Base-by-base conservation (phyloP, 306 rosid genomes). In the Cicer cuneatum region DNA sequence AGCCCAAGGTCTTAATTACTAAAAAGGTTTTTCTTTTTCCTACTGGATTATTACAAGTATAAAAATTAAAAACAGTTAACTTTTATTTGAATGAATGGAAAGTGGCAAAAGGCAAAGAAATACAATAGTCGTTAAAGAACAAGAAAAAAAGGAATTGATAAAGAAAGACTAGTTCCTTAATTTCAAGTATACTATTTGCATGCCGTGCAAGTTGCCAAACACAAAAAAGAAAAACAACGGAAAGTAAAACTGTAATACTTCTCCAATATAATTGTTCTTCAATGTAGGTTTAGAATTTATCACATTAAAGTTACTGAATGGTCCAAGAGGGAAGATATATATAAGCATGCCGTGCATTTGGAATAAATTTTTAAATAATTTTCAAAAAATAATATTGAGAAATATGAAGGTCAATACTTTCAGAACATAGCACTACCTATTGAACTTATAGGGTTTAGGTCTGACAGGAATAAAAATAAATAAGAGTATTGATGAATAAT, bases 171-270 rank as follows among this genome's bases (percentile, higher is more conserved):
- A 78, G 49, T 62, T 71, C 66, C 56, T 35, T 47, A 10, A 4
- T 29, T 69, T 78, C 58, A 62, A 24, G 58, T 15, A 70, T 12
- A 70, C 61, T 39, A 35, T 69, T 18, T 10, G 42, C 71, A n/a
- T n/a, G n/a, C n/a, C n/a, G 49, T 29, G 49, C 72, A 78, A 49
- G 66, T 41, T 41, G 40, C 52, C 56, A 48, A 70, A 78, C 57
- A 61, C 56, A 39, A 21, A 33, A 38, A 12, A 70, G 16, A 51
- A 77, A 37, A 67, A 58, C 59, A 57, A 10, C 5, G 16, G 33
- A 45, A 48, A 24, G 39, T 69, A 64, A 78, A 69, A 69, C 57
- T 42, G 40, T 21, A 71, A 71, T 64, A 54, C 47, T 53, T 53
- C 37, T 16, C 42, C 21, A 37, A 40, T 48, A 42, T 72, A 78